phyloP scores from a whole-genome alignment of 163 green algal genomes.

The Scenedesmus sp. region DNA sequence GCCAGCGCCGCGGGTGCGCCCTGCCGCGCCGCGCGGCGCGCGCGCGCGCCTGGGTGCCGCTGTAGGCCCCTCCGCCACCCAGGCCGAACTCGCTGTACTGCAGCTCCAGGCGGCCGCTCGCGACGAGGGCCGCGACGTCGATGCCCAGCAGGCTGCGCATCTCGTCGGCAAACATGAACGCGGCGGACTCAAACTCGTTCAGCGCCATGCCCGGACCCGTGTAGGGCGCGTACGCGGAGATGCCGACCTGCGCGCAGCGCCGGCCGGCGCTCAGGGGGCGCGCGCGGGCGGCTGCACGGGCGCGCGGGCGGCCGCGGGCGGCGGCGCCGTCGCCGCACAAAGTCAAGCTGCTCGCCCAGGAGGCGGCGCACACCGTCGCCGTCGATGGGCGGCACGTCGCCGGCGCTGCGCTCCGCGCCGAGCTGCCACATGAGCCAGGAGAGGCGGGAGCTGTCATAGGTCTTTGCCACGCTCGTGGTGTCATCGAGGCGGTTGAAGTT shows the following conservation, averaged over 20 bases:
- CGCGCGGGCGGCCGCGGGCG: no score
- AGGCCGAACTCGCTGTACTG: slow-evolving; percentile 43
- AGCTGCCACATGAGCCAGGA: slow-evolving; percentile 30
- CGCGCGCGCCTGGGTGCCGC: neutral
- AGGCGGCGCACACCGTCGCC: slow-evolving; percentile 1
- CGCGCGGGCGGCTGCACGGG: neutral
- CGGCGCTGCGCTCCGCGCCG: neutral
- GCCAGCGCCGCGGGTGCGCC: no score
- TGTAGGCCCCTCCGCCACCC: slow-evolving; percentile 14
- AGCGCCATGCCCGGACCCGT: neutral
- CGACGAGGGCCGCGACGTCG: slow-evolving; percentile 24
- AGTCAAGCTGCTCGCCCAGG: slow-evolving; percentile 12
- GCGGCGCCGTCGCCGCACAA: slow-evolving; percentile 22
- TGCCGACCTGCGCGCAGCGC: slow-evolving; percentile 10
- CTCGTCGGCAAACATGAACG: slow-evolving; percentile 44
- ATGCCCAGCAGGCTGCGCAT: slow-evolving; percentile 32
- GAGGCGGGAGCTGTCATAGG: slow-evolving; percentile 25
- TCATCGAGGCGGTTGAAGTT: slow-evolving; percentile 53
- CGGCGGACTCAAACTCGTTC: slow-evolving; percentile 41
- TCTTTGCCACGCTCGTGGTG: slow-evolving; percentile 27
- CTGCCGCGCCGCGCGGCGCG: no score
- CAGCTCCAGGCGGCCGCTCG: slow-evolving; percentile 40
- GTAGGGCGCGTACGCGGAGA: slow-evolving; percentile 37
- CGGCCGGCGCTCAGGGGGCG: neutral
- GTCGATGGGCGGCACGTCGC: slow-evolving; percentile 9